A percentile compares a stretch with the other conserved stretches of the same genome.
These are phyloP conservation scores for Fusarium napiforme DNA, from an alignment of 2,329 filamentous ascomycete genomes.

Conservation along the genomic window DNA sequence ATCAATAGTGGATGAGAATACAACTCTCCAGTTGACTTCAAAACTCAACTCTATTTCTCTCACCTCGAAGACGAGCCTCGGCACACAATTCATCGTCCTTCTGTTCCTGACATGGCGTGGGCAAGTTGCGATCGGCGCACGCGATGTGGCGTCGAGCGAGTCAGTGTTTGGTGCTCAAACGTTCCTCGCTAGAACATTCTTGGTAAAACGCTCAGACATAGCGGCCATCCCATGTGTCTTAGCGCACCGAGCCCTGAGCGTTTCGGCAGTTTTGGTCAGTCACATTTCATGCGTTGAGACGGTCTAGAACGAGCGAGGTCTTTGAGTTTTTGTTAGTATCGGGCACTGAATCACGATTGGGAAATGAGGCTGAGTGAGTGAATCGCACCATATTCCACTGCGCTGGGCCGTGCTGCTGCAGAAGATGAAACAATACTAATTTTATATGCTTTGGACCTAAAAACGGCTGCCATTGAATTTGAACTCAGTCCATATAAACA, in stretches of 20 bases:
- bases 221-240: background rate
- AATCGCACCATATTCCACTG: background rate
- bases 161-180: conserved; percentile 7
- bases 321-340: background rate
- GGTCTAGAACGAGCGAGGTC: background rate
- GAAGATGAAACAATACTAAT: conserved; percentile 10
- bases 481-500: background rate
- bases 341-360: background rate
- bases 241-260: background rate
- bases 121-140: background rate
- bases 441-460: background rate
- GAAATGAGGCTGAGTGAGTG: background rate
- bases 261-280: conserved; percentile 2
- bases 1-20: conserved; percentile 16
- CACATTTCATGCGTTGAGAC: background rate
- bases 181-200: background rate
- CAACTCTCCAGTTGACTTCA: background rate
- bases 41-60: background rate
- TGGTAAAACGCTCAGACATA: background rate
- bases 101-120: background rate
- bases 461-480: background rate
- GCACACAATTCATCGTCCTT: background rate
- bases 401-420: background rate
- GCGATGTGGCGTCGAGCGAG: conserved; percentile 3
- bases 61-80: background rate